phyloP scores from a whole-genome alignment of 2,329 filamentous ascomycete genomes.

The Pleoardoris graminearum region DNA sequence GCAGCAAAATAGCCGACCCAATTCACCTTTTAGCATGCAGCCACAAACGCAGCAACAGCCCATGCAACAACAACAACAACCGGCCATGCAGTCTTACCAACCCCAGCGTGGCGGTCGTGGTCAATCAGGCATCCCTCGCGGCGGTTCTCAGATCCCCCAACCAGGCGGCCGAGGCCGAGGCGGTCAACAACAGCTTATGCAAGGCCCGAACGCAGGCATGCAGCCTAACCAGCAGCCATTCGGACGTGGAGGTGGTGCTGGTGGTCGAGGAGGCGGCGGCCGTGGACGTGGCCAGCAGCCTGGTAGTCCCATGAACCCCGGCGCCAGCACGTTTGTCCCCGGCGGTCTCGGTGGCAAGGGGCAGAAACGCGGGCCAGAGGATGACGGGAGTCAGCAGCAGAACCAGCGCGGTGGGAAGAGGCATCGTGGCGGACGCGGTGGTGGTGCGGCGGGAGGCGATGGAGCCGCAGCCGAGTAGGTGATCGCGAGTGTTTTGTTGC shows the following conservation, averaged over 20 bases:
- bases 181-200: conserved; percentile 23
- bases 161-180: conserved; percentile 35
- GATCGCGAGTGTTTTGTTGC: neutral
- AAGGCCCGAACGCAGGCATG: conserved; percentile 16
- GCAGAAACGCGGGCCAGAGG: conserved; percentile 41
- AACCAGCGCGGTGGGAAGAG: conserved; percentile 33
- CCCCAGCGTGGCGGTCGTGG: conserved; percentile 27
- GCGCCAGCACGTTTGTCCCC: conserved; percentile 42
- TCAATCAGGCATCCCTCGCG: conserved; percentile 37
- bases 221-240: conserved; percentile 23
- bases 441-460: conserved; percentile 19
- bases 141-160: conserved; percentile 36
- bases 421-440: conserved; percentile 30
- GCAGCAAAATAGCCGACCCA: conserved; percentile 15
- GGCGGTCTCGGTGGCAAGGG: conserved; percentile 30
- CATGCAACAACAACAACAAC: conserved; percentile 6
- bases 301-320: conserved; percentile 37
- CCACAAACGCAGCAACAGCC: conserved; percentile 22
- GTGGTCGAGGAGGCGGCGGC: conserved; percentile 28
- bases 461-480: conserved; percentile 11
- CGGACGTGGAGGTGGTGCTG: conserved; percentile 30
- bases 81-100: conserved; percentile 13
- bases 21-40: conserved; percentile 29
- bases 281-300: conserved; percentile 25
- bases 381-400: conserved; percentile 31